Base-by-base conservation (phyloP, 2,329 filamentous ascomycete species). In the Xylariaceae sp. region DNA sequence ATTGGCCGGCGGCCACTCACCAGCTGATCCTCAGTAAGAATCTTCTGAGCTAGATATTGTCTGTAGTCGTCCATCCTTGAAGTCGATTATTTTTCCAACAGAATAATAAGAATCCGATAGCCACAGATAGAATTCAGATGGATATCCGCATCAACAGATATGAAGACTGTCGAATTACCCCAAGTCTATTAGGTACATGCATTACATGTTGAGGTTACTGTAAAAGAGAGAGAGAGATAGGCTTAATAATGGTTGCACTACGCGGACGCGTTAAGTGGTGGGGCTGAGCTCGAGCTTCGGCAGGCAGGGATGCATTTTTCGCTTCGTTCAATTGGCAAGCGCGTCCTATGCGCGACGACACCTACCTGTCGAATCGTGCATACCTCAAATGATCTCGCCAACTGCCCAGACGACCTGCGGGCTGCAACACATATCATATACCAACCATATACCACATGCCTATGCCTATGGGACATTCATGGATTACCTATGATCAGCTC, bases 11-110 rank as follows among this genome's bases (percentile, higher is more conserved):
- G n/a, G 9, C 9, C 23, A 26, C 23, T 26, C 23, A 26, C 23
- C 23, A 88, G 82, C 61, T 85, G 85, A 63, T 87, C 85, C 69
- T 96, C 90, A 55, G 86, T 88, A 61, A 96, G 80, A 54, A 96
- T 82, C 67, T 88, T 85, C 65, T 87, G 85, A 3, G 89, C 89
- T 6, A 96, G 82, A 67, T 86, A 93, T 54, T 86, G 87, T 63
- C 80, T 86, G 69, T 90, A 87, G 61, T 88, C 84, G 2, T 81
- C 79, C 83, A 86, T 85, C 1, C 52, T 65, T 50, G 32, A 19
- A 43, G 20, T 45, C 19, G n/a, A n/a, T n/a, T n/a, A n/a, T n/a
- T n/a, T n/a, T 44, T 44, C 18, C 7, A 9, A 20, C n/a, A 12
- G 9, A 21, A 29, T 37, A 32, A 20, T 51, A 29, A 23, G 40